Conservation (phyloP, 108 stramenopile genomes). For the Pseudonitzschia delicatissima region DNA sequence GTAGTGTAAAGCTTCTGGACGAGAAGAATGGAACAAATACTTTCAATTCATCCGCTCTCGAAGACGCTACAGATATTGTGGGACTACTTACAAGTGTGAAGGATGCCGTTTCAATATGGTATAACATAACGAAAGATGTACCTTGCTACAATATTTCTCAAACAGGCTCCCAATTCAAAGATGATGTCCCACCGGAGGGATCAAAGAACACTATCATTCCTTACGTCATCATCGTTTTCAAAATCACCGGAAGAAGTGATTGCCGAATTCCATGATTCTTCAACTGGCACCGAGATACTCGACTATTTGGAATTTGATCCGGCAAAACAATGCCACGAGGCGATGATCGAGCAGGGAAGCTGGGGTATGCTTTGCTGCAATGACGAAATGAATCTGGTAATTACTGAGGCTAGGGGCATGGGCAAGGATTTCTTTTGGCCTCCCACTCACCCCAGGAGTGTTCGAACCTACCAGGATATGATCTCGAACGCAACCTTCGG, state of each 20-base stretch:
- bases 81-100: constrained; percentile 43
- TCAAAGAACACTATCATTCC: background rate
- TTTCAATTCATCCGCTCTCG: background rate
- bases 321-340: constrained; percentile 29
- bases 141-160: constrained; percentile 42
- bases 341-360: constrained; percentile 36
- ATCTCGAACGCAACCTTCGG: constrained; percentile 11
- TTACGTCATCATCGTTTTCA: background rate
- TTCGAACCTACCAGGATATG: constrained; percentile 37
- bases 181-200: background rate
- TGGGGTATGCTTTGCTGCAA: constrained; percentile 60
- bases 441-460: constrained; percentile 41
- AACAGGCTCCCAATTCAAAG: constrained; percentile 38
- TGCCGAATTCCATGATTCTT: background rate
- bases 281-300: background rate
- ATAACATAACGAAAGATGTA: constrained; percentile 54
- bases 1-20: constrained; percentile 12
- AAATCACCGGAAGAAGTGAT: background rate
- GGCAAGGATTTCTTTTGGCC: constrained; percentile 79
- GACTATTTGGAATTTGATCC: background rate
- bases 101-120: constrained; percentile 55
- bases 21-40: background rate
- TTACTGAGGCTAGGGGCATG: constrained; percentile 48
- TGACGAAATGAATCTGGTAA: constrained; percentile 64
- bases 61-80: constrained; percentile 10